Percentiles rank a stretch among this genome's conserved stretches.
phyloP scores from a whole-genome alignment of 129 eudicot species.

The Deinandra increscens region DNA sequence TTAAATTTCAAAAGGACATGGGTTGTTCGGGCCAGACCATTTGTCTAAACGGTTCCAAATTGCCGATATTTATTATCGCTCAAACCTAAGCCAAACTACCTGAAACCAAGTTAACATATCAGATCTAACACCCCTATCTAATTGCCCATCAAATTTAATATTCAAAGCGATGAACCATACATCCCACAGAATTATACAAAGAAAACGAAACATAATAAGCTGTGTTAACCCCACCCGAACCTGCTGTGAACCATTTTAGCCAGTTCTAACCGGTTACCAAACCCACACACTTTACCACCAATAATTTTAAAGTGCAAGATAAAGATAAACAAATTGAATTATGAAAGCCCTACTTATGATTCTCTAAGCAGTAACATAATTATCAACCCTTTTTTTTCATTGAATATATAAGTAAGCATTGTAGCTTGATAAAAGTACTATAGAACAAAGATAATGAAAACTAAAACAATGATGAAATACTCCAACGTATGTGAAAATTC shows the following conservation, averaged over 20 bases:
- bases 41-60: background rate
- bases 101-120: background rate
- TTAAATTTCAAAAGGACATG: background rate
- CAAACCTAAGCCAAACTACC: too few species aligned
- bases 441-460: background rate
- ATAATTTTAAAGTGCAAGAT: too few species aligned
- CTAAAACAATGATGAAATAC: slow-evolving; percentile 11
- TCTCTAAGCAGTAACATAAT: slow-evolving; percentile 3
- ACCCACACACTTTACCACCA: too few species aligned
- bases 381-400: slow-evolving; percentile 16
- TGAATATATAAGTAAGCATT: slow-evolving; percentile 9
- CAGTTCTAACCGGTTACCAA: too few species aligned
- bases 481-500: slow-evolving; percentile 9
- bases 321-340: background rate
- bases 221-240: too few species aligned
- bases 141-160: background rate
- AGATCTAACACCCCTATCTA: too few species aligned
- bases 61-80: background rate
- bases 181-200: background rate
- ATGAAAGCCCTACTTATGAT: background rate
- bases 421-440: background rate
- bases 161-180: background rate
- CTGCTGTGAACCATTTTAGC: too few species aligned
- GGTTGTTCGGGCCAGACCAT: background rate
- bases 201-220: too few species aligned